phyloP scores from a whole-genome alignment of 1,284 basidiomycete genomes.

The Pyrrhoderma lamaoense region DNA sequence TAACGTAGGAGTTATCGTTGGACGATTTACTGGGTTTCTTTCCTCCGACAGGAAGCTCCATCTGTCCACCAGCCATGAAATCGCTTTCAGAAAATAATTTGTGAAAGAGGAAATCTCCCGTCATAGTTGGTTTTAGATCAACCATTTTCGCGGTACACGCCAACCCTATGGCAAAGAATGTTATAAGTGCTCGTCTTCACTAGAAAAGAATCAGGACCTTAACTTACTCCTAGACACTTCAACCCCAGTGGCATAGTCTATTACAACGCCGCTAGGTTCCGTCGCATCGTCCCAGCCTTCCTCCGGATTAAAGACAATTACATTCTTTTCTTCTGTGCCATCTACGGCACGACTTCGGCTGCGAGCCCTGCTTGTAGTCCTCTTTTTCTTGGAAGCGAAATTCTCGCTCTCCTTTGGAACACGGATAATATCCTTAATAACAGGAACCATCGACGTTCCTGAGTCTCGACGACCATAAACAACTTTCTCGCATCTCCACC shows the following conservation, averaged over 20 bases:
- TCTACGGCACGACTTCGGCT: constrained; percentile 32
- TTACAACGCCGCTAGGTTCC: constrained; percentile 55
- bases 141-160: constrained; percentile 68
- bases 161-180: constrained; percentile 43
- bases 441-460: constrained; percentile 58
- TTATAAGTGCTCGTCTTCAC: background rate
- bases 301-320: constrained; percentile 47
- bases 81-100: constrained; percentile 93
- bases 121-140: constrained; percentile 48
- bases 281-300: constrained; percentile 88
- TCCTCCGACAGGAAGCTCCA: constrained; percentile 71
- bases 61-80: constrained; percentile 85
- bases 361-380: constrained; percentile 28
- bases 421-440: constrained; percentile 77
- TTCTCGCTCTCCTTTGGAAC: constrained; percentile 63
- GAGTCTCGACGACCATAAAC: constrained; percentile 63
- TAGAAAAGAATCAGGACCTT: constrained; percentile 1
- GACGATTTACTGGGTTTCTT: constrained; percentile 84
- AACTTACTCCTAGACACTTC: constrained; percentile 67
- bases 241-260: constrained; percentile 56
- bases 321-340: constrained; percentile 30
- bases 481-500: constrained; percentile 89
- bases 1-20: constrained; percentile 92
- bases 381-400: constrained; percentile 39
- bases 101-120: constrained; percentile 76